Evolutionary conservation across 805 yeast species (phyloP).

Genomic region (Wickerhamiella siamensis): DNA sequence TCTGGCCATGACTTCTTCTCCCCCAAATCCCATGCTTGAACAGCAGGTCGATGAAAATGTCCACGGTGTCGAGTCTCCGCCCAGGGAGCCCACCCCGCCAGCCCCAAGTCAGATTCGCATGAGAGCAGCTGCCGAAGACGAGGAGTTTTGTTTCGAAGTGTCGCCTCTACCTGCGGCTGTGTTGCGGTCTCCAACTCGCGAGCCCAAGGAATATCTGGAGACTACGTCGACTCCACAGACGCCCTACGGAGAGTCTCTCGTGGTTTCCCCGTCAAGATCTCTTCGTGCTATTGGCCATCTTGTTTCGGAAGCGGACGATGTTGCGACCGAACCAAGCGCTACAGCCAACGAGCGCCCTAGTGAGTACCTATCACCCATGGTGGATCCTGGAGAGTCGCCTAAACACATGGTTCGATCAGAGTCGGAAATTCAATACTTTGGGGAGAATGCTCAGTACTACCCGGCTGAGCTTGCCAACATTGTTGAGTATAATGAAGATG

Average conservation of each 20-base stretch:
- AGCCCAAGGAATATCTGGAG: background rate
- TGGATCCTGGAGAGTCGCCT: background rate
- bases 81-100: too few relatives aligned
- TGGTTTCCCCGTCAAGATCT: background rate
- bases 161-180: background rate
- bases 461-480: background rate
- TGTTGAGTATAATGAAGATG: background rate
- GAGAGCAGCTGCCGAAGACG: background rate
- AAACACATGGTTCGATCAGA: slow-evolving; percentile 1
- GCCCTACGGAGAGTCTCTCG: background rate
- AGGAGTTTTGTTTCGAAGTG: background rate
- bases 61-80: too few relatives aligned
- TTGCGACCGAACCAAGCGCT: too few relatives aligned
- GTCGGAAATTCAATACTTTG: background rate
- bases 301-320: too few relatives aligned
- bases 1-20: too few relatives aligned
- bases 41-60: too few relatives aligned
- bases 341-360: background rate
- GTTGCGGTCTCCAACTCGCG: background rate
- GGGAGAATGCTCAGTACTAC: background rate
- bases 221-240: background rate
- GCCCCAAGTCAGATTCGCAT: background rate
- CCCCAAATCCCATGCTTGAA: too few relatives aligned
- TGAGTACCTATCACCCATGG: background rate
- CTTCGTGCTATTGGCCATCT: background rate